Evolutionary conservation across 768 basidiomycete genomes (phyloP), one percentile per base, ranked within the genome.

Genomic region (Amanita muscaria): DNA sequence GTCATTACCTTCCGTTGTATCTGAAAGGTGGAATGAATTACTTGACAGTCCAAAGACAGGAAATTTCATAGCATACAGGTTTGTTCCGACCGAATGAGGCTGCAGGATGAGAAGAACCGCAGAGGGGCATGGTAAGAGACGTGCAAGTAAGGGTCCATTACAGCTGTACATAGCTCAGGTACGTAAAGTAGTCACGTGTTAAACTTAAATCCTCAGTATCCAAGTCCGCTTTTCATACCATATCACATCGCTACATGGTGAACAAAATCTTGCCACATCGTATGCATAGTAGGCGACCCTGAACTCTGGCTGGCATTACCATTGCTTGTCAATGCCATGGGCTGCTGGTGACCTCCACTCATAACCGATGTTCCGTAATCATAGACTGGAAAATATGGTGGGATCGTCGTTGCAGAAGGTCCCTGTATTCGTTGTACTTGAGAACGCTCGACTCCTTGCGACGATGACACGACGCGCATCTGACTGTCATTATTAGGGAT

Each of bases 341-440:
- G 33, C 66, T 38, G 32, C 31, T 34, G n/a, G n/a, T n/a, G 46
- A 24, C 41, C 53, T 9, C 52, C 50, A 46, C 50, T 56, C 35
- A 47, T 36, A 47, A 54, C 48, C 33, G 58, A 62, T 51, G 68
- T 61, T 16, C 68, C 73, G 56, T 86, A 85, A 57, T 85, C 83
- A 52, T 81, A 85, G 24, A 85, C 83, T 1, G 81, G 73, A 70
- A 87, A 85, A 53, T 85, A 86, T 54, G 72, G 75, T 11, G 83
- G 83, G 63, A 79, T 76, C 29, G 56, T 38, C 21, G 33, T 21
- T 5, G 36, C 22, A 8, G 16, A 37, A 19, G 16, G 12, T 23
- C 14, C 21, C 19, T 23, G 30, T n/a, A 34, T 22, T n/a, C 22
- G 27, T 11, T 46, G 44, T 1, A 16, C 8, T 4, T 44, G 43